Conservation (phyloP, 495 filamentous ascomycete genomes). For the Pyronema domesticum region DNA sequence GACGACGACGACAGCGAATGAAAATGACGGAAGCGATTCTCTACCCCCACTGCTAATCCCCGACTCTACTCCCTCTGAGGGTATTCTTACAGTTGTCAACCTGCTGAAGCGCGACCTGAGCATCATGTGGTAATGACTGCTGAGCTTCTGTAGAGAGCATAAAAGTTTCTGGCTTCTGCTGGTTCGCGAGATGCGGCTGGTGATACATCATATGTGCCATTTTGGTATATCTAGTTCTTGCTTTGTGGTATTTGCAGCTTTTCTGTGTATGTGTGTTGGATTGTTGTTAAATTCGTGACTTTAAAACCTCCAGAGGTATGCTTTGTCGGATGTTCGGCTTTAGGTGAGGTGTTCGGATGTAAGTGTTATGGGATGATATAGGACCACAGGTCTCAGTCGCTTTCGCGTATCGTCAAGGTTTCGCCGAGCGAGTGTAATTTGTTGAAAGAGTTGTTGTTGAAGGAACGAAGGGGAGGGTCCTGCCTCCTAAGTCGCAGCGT, state of each 20-base stretch:
- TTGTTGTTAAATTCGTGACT: background rate
- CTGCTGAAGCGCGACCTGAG: conserved; percentile 92
- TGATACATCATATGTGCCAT: conserved; percentile 26
- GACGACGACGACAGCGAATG: too few species aligned
- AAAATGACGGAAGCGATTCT: background rate
- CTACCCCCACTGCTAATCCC: background rate
- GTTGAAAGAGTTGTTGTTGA: conserved; percentile 5
- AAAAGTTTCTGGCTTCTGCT: conserved; percentile 91
- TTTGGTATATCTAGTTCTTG: background rate
- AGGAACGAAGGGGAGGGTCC: conserved; percentile 26
- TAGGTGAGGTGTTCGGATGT: too few species aligned
- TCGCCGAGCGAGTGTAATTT: conserved; percentile 7
- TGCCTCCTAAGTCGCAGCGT: conserved; percentile 26
- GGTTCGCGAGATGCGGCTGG: conserved; percentile 23
- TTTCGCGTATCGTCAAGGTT: conserved; percentile 7
- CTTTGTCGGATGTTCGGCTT: too few species aligned
- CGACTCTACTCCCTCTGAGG: too few species aligned
- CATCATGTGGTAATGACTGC: conserved; percentile 86
- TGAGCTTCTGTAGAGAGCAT: conserved; percentile 94
- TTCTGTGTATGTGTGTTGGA: background rate
- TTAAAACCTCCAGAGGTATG: background rate
- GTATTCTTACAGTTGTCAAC: conserved; percentile 80
- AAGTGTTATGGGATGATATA: background rate
- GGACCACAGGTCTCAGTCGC: conserved; percentile 4
- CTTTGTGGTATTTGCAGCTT: background rate